Evolutionary conservation across 495 filamentous ascomycete genomes (phyloP).

Genomic region (Penicillium steckii): DNA sequence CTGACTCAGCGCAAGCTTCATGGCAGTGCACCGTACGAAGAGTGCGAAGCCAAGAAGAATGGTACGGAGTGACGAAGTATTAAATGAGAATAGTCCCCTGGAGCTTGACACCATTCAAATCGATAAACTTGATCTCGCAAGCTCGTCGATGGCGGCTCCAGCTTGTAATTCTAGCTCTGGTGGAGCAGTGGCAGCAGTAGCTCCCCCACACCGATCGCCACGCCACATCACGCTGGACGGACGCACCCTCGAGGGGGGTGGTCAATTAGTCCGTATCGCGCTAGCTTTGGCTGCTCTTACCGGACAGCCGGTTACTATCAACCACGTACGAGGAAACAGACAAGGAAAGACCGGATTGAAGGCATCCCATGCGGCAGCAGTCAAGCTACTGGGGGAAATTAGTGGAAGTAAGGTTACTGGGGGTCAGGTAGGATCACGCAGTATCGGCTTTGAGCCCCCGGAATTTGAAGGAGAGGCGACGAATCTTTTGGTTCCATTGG

Average conservation of each 20-base stretch:
- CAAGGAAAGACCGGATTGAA: conserved; percentile 62
- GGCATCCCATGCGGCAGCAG: conserved; percentile 67
- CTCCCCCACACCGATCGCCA: conserved; percentile 2
- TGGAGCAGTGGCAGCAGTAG: no score
- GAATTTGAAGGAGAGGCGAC: background rate
- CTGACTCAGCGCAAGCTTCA: background rate
- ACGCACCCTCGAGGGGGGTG: conserved; percentile 77
- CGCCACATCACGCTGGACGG: conserved; percentile 57
- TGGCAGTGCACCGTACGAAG: background rate
- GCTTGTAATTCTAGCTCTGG: background rate
- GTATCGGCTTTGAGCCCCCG: conserved; percentile 50
- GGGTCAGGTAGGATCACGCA: conserved; percentile 52
- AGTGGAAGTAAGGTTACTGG: conserved; percentile 60
- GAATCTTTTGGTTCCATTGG: conserved; percentile 7
- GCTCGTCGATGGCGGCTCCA: background rate
- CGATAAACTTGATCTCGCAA: background rate
- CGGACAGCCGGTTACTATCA: conserved; percentile 60
- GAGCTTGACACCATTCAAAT: background rate
- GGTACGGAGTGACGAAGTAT: background rate
- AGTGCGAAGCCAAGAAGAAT: background rate
- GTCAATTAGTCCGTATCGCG: conserved; percentile 76
- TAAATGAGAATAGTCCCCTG: background rate
- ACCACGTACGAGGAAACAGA: conserved; percentile 70
- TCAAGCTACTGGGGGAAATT: conserved; percentile 62
- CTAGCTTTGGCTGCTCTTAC: conserved; percentile 68